Evolutionary conservation across 805 yeast species (phyloP).

Genomic region (Isabelozyma rhagii): DNA sequence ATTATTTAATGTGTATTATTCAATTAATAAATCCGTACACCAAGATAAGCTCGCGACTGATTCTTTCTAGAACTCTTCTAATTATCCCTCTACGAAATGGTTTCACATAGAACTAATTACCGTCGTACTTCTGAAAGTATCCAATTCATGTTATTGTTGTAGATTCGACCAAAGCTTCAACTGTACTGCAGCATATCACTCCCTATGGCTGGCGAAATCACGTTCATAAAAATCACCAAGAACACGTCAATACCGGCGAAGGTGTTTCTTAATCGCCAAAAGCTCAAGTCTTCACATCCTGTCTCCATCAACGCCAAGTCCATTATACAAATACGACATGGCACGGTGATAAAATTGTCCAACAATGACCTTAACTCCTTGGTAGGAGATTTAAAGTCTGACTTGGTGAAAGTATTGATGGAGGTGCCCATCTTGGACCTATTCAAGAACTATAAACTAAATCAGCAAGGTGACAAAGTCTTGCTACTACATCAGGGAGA

Average conservation of each 20-base stretch:
- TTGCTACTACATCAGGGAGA: constrained; percentile 8
- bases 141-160: no score
- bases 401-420: constrained; percentile 1
- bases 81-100: no score
- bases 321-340: constrained; percentile 16
- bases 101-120: no score
- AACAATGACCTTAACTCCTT: constrained; percentile 17
- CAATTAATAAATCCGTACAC: background rate
- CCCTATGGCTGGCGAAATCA: constrained; percentile 2
- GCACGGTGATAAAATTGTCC: constrained; percentile 20
- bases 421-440: constrained; percentile 4
- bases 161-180: background rate
- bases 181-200: background rate
- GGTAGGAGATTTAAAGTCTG: constrained; percentile 11
- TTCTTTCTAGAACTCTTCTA: no score
- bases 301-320: constrained; percentile 22
- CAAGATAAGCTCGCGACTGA: background rate
- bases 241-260: constrained; percentile 15
- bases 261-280: constrained; percentile 19
- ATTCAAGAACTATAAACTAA: background rate
- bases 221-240: constrained; percentile 14
- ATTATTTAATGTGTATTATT: no score
- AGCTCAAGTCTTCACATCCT: constrained; percentile 12
- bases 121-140: no score
- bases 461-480: background rate